Percentiles rank a stretch among this genome's conserved stretches.
phyloP scores from a whole-genome alignment of 1,284 basidiomycete genomes.

The Exobasidium rhododendri region DNA sequence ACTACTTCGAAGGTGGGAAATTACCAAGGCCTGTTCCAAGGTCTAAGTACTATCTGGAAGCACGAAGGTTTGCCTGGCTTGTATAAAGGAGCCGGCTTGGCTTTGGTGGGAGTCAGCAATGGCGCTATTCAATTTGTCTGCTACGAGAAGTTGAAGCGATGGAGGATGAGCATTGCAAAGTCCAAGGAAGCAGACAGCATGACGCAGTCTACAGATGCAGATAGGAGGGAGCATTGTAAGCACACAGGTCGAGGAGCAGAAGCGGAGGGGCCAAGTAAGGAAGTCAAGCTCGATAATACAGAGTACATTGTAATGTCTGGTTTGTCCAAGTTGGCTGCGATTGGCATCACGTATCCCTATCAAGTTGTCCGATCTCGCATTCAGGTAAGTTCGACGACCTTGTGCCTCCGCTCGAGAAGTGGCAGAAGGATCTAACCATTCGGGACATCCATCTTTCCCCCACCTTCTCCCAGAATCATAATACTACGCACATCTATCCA shows the following conservation, averaged over 20 bases:
- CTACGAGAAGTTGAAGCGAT: constrained; percentile 91
- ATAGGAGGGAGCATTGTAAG: constrained; percentile 1
- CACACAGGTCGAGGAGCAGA: not conserved
- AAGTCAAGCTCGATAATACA: constrained; percentile 64
- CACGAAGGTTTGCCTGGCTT: constrained; percentile 72
- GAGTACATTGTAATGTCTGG: constrained; percentile 92
- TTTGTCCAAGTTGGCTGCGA: constrained; percentile 79
- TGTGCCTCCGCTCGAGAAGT: constrained; percentile 4
- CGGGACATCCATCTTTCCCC: not conserved
- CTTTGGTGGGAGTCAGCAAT: constrained; percentile 88
- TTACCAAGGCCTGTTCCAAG: constrained; percentile 36
- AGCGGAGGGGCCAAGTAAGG: constrained; percentile 3
- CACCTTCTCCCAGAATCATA: constrained; percentile 58
- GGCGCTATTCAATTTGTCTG: constrained; percentile 94
- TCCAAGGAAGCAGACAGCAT: constrained; percentile 11
- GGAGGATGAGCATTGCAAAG: constrained; percentile 60
- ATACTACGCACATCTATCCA: constrained; percentile 62
- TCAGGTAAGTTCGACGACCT: constrained; percentile 72
- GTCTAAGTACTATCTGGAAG: constrained; percentile 34
- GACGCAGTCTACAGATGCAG: not conserved
- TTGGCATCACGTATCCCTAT: constrained; percentile 88
- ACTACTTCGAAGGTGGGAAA: not conserved
- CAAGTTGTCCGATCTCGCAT: constrained; percentile 93
- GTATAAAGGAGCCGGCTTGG: constrained; percentile 82
- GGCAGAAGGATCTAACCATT: too few relatives aligned